These are phyloP conservation scores for Brassica hybrid DNA, from an alignment of 441 rosid species.

Conservation along the genomic window DNA sequence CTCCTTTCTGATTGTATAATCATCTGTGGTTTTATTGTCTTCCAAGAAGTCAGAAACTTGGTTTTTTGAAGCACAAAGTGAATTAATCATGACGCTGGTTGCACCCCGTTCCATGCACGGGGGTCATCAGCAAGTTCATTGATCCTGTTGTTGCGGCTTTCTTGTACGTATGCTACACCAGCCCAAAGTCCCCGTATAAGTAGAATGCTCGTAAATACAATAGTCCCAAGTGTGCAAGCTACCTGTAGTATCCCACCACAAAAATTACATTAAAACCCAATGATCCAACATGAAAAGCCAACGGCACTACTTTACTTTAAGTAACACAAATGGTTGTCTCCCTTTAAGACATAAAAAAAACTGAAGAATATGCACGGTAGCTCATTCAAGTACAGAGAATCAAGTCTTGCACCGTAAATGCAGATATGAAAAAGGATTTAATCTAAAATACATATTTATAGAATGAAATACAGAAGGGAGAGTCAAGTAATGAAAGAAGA, in stretches of 20 bases:
- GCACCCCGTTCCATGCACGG: constrained; percentile 65
- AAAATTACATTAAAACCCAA: background rate
- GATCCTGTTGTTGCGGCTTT: constrained; percentile 50
- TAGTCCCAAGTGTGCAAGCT: constrained; percentile 83
- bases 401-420: background rate
- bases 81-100: constrained; percentile 59
- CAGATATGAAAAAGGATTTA: background rate
- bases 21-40: constrained; percentile 36
- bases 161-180: constrained; percentile 71
- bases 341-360: background rate
- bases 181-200: constrained; percentile 83
- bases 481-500: background rate
- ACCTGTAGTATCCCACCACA: constrained; percentile 53
- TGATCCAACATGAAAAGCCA: background rate
- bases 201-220: constrained; percentile 84
- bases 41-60: background rate
- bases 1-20: constrained; percentile 25
- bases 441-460: too few species aligned
- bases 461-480: background rate
- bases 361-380: background rate
- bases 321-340: background rate
- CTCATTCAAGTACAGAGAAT: background rate
- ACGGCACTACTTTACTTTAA: background rate
- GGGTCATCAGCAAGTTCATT: constrained; percentile 56
- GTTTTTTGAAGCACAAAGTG: background rate